Percentiles rank a stretch among this genome's conserved stretches.
Conservation (phyloP, 345 rosid species). For the Atalantia buxifolia region DNA sequence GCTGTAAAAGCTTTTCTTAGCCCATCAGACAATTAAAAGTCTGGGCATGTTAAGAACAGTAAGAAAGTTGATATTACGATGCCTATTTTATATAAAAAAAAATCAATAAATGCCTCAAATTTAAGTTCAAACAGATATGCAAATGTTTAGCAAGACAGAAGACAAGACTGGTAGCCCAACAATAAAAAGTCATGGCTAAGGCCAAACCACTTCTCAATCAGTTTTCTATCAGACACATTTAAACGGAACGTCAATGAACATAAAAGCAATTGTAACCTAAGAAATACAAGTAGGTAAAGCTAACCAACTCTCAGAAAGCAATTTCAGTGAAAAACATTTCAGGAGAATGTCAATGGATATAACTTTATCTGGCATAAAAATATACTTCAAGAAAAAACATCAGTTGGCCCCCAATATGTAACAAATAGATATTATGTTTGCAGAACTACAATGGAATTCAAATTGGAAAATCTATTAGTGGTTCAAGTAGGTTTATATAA, state of each 20-base stretch:
- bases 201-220: not conserved
- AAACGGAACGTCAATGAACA: not conserved
- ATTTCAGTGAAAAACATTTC: not conserved
- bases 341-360: not conserved
- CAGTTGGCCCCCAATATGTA: not conserved
- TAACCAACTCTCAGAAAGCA: not conserved
- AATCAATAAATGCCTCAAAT: not conserved
- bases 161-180: not conserved
- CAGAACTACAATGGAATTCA: not conserved
- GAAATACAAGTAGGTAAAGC: not conserved
- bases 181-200: not conserved
- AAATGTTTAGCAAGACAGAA: not conserved
- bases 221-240: not conserved
- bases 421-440: not conserved
- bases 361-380: not conserved
- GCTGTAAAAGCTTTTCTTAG: not conserved
- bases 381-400: not conserved
- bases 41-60: not conserved
- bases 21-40: not conserved
- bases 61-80: not conserved
- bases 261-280: not conserved
- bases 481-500: not conserved
- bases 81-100: not conserved
- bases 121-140: not conserved
- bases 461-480: not conserved